phyloP scores from a whole-genome alignment of 805 yeast genomes.

The Lipomyces yamanashiensis region DNA sequence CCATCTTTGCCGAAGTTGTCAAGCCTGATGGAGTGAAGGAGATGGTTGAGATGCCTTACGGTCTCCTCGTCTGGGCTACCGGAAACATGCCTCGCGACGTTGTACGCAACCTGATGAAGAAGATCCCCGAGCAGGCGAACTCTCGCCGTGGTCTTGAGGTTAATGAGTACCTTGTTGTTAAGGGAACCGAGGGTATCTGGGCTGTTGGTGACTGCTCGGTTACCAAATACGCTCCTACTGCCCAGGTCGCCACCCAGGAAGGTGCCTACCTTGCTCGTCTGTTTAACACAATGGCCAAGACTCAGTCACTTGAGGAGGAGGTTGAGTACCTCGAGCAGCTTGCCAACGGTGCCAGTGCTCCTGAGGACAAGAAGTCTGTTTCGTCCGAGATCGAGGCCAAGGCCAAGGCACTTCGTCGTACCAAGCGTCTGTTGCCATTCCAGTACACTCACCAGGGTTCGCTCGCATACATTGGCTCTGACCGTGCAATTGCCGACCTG shows the following conservation, averaged over 20 bases:
- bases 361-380: constrained; percentile 47
- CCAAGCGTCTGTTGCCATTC: constrained; percentile 57
- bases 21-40: constrained; percentile 68
- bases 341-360: constrained; percentile 39
- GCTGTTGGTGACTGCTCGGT: constrained; percentile 95
- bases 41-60: constrained; percentile 75
- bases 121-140: constrained; percentile 70
- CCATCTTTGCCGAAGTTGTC: constrained; percentile 72
- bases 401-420: constrained; percentile 47
- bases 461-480: constrained; percentile 88
- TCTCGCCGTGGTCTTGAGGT: constrained; percentile 90
- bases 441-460: constrained; percentile 89
- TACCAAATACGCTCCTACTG: constrained; percentile 91
- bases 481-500: constrained; percentile 91
- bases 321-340: constrained; percentile 49
- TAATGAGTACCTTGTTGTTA: constrained; percentile 77
- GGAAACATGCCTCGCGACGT: constrained; percentile 90
- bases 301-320: constrained; percentile 46
- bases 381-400: constrained; percentile 56
- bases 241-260: constrained; percentile 96
- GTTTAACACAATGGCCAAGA: constrained; percentile 51
- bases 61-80: constrained; percentile 95
- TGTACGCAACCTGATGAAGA: constrained; percentile 65
- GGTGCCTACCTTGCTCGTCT: constrained; percentile 79
- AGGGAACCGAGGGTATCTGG: constrained; percentile 81